Base-by-base conservation (phyloP, 306 rosid species). In the Dryas alaskensis region DNA sequence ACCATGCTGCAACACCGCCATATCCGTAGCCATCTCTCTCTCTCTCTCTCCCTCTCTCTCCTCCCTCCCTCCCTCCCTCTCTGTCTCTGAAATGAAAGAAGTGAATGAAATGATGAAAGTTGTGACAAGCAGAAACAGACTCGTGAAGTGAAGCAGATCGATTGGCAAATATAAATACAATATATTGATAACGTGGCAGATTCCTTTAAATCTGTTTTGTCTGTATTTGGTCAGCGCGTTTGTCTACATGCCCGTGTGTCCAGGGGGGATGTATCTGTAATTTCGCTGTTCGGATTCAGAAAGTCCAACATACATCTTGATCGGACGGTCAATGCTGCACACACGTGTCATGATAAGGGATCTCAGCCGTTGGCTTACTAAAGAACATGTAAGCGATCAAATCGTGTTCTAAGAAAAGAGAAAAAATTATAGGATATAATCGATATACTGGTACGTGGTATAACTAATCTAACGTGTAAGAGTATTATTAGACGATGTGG, bases 1-100 rank as follows among this genome's bases (percentile, higher is more conserved):
- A 1, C 40, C 75, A 9, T 79, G 73, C 31, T 72, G 37, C 71
- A 46, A 6, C 59, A 16, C 81, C 40, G 42, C 59, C 47, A 59
- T 45, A 13, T 68, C 83, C n/a, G 82, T 73, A 49, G 86, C 86
- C 84, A 85, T 85, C 6, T 47, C 53, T 63, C 67, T 47, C 61
- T 84, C 70, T 63, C 63, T 25, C 52, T 84, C 70, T 63, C 63
- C 22, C 52, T 55, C 61, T 31, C 61, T 57, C 22, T 16, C 8
- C 19, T 19, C 19, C 19, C 0, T 63, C 16, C 72, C 39, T 73
- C 60, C n/a, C 46, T 12, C 39, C n/a, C 22, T 19, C 12, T 10
- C 55, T 5, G 2, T 7, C 11, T 42, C 48, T 47, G 37, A 64
- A 22, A 55, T 27, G 19, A 43, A 59, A 1, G 27, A n/a, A 3